Base-by-base conservation (phyloP, 2,329 filamentous ascomycete species). In the Verticillium klebahnii region DNA sequence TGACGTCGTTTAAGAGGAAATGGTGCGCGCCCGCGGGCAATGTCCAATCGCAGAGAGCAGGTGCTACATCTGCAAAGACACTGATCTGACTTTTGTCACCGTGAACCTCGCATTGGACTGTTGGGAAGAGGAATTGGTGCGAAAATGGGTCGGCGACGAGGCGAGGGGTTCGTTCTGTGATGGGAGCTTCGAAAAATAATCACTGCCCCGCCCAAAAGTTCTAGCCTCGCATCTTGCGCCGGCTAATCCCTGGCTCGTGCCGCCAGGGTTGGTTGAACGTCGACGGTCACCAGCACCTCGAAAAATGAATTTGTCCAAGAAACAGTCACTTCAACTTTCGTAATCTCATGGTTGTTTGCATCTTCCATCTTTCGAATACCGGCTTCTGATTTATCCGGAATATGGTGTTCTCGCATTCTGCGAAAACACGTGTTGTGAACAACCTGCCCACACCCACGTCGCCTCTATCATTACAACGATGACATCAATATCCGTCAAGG, bases 71-170 rank as follows among this genome's bases (percentile, higher is more conserved):
- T 59, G 52, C 25, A 37, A n/a, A 52, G 23, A 19, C 45, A 52
- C 45, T 52, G 45, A 14, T 52, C 9, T 23, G 19, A 52, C 45
- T 52, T 52, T 52, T 9, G 45, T 52, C 45, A 52, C 45, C 45
- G 19, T 52, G 45, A 52, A 19, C 19, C 19, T n/a, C 45, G 45
- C 45, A 52, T 52, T 52, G 45, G 45, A 52, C 45, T 52, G 45
- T 52, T 19, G 19, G 19, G 45, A 25, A 23, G 45, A 52, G 19
- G 45, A 52, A 52, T 52, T 25, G 37, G 31, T 34, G 39, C 31
- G 59, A 52, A 64, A 58, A 63, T 64, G 64, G 63, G 64, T 64
- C 61, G 64, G 64, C 61, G 64, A 65, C 64, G 64, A 65, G 62
- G 60, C 45, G 57, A 59, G 63, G 52, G 54, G 57, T 50, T 58